phyloP scores from a whole-genome alignment of 164 flowering plant species.

The Dillenia turbinata region DNA sequence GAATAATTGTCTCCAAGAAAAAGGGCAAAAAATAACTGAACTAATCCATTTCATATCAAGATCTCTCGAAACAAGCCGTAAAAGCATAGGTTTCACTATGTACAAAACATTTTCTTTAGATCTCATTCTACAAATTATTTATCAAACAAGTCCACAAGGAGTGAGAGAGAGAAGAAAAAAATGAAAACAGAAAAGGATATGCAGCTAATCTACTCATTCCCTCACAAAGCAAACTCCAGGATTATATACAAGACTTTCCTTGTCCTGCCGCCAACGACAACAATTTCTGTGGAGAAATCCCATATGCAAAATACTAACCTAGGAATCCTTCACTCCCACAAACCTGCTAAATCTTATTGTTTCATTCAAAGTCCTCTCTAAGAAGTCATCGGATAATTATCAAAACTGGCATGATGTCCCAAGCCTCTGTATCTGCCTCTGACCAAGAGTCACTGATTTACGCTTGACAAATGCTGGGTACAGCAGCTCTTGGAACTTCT shows the following conservation, averaged over 20 bases:
- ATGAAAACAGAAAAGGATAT: not conserved
- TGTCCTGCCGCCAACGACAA: constrained; percentile 14
- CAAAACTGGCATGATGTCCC: constrained; percentile 75
- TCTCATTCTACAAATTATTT: constrained; percentile 39
- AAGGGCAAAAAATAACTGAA: no score
- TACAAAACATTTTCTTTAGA: not conserved
- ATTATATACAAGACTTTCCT: constrained; percentile 37
- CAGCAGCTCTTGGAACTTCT: constrained; percentile 43
- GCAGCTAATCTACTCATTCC: constrained; percentile 13
- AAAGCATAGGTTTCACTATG: no score
- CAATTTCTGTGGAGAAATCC: constrained; percentile 8
- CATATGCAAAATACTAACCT: constrained; percentile 17
- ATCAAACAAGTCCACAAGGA: constrained; percentile 33
- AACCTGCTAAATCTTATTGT: constrained; percentile 18
- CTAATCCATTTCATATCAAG: no score
- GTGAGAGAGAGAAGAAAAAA: constrained; percentile 5
- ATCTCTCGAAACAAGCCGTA: no score
- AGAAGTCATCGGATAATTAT: constrained; percentile 22
- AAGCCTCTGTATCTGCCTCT: constrained; percentile 57
- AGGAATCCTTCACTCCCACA: constrained; percentile 21
- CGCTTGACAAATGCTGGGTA: constrained; percentile 40
- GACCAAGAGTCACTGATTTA: constrained; percentile 24
- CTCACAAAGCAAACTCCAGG: constrained; percentile 21
- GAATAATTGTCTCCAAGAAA: no score
- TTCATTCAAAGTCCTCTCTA: not conserved